phyloP scores from a whole-genome alignment of 2,329 filamentous ascomycete species.

The Sclerotinia glacialis region DNA sequence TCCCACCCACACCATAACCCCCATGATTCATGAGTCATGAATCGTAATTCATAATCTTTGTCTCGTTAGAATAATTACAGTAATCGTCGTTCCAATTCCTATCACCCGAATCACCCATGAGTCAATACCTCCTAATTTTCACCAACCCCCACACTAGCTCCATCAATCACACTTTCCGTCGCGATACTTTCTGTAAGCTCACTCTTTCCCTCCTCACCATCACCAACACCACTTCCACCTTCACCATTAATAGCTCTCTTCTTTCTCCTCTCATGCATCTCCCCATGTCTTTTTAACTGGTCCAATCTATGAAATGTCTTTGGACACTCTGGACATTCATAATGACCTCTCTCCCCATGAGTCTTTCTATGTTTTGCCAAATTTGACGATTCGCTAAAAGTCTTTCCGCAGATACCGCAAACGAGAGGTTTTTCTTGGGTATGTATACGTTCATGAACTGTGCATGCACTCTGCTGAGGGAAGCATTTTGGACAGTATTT shows the following conservation, averaged over 20 bases:
- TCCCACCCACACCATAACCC: background rate
- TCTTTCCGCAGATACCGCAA: constrained; percentile 57
- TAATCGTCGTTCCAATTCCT: background rate
- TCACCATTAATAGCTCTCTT: background rate
- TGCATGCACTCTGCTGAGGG: constrained; percentile 65
- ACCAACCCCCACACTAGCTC: background rate
- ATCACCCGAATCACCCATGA: background rate
- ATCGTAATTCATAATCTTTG: constrained; percentile 7
- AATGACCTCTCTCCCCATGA: constrained; percentile 53
- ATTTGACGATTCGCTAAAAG: constrained; percentile 64
- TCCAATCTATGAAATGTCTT: constrained; percentile 59
- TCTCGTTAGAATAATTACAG: background rate
- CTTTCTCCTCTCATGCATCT: constrained; percentile 33
- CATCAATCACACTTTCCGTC: background rate
- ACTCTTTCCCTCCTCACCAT: constrained; percentile 6
- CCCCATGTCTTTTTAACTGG: constrained; percentile 56
- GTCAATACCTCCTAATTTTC: too few relatives aligned
- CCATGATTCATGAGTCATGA: background rate
- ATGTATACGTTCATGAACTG: constrained; percentile 66
- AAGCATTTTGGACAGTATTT: constrained; percentile 54
- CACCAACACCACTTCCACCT: background rate
- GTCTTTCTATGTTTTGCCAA: constrained; percentile 64
- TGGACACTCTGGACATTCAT: constrained; percentile 52
- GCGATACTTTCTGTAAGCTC: constrained; percentile 2
- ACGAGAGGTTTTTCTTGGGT: constrained; percentile 62